Percentiles rank a stretch among this genome's conserved stretches.
Evolutionary conservation across 1,139 yeast genomes (phyloP).

Genomic region (Taiozyma sp.): DNA sequence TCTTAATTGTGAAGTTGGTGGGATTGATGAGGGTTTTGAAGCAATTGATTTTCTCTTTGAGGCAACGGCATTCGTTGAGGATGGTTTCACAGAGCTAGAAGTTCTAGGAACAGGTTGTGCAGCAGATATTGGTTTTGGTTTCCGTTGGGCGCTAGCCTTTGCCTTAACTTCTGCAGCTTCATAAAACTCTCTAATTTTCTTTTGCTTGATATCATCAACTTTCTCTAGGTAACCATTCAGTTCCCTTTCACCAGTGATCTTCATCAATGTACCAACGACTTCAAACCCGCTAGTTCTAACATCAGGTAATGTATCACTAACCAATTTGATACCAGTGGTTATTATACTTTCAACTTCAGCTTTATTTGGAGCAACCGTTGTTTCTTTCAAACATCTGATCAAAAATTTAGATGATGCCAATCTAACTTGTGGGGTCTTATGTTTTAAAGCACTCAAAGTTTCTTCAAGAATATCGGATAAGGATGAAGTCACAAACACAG

Average conservation of each 20-base stretch:
- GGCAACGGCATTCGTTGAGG: slow-evolving; percentile 2
- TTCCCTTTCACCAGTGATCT: slow-evolving; percentile 70
- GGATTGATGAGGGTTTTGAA: slow-evolving; percentile 1
- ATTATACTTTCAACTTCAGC: slow-evolving; percentile 54
- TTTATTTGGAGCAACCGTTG: slow-evolving; percentile 43
- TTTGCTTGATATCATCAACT: slow-evolving; percentile 67
- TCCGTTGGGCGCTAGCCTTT: slow-evolving; percentile 18
- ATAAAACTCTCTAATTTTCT: slow-evolving; percentile 59
- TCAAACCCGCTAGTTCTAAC: slow-evolving; percentile 77
- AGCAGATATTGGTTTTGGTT: slow-evolving; percentile 11
- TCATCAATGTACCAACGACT: slow-evolving; percentile 77
- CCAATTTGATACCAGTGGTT: slow-evolving; percentile 47
- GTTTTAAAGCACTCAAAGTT: slow-evolving; percentile 51
- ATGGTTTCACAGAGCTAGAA: slow-evolving; percentile 3
- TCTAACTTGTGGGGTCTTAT: slow-evolving; percentile 82
- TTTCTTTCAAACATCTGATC: slow-evolving; percentile 54
- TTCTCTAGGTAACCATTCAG: slow-evolving; percentile 55
- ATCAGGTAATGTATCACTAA: slow-evolving; percentile 81
- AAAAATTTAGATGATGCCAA: slow-evolving; percentile 63
- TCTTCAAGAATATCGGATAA: slow-evolving; percentile 59
- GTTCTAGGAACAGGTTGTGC: not conserved
- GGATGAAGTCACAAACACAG: slow-evolving; percentile 48
- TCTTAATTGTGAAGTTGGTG: slow-evolving; percentile 10
- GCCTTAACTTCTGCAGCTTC: slow-evolving; percentile 54
- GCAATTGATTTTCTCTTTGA: slow-evolving; percentile 10